Percentiles rank a stretch among this genome's conserved stretches.
These are phyloP conservation scores for Gossypium ekmanianum DNA, from an alignment of 345 rosid genomes.

Conservation along the genomic window DNA sequence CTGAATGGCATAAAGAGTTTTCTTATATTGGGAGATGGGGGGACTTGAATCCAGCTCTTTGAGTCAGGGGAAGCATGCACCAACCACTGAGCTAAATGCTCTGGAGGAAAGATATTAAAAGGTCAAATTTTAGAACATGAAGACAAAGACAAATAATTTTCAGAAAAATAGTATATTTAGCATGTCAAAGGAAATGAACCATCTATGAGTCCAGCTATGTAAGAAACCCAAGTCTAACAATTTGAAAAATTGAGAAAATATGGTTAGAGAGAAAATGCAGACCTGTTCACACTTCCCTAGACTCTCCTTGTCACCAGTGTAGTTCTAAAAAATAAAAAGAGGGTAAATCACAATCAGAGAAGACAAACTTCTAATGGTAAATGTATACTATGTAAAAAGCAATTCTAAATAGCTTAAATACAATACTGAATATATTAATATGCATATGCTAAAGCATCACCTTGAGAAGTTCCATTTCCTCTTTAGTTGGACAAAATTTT, in stretches of 20 bases:
- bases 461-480: slow-evolving; percentile 98
- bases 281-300: slow-evolving; percentile 99
- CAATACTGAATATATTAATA: slow-evolving; percentile 10
- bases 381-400: background rate
- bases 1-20: background rate
- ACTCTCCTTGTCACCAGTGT: slow-evolving; percentile 71
- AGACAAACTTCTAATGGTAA: background rate
- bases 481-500: slow-evolving; percentile 96
- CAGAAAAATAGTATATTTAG: background rate
- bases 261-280: slow-evolving; percentile 17
- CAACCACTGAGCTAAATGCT: slow-evolving; percentile 1
- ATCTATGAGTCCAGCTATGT: background rate
- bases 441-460: slow-evolving; percentile 40
- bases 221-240: background rate
- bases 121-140: background rate
- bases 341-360: slow-evolving; percentile 14
- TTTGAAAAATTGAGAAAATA: slow-evolving; percentile 12
- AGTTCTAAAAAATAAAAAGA: slow-evolving; percentile 41
- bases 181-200: background rate
- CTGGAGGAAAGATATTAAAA: background rate
- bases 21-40: background rate
- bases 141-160: background rate
- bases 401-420: slow-evolving; percentile 9
- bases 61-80: background rate
- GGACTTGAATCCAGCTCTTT: background rate